Evolutionary conservation across 768 basidiomycete genomes (phyloP), one percentile per base, ranked within the genome.

Genomic region (Cystobasidiopsis lactophilus): DNA sequence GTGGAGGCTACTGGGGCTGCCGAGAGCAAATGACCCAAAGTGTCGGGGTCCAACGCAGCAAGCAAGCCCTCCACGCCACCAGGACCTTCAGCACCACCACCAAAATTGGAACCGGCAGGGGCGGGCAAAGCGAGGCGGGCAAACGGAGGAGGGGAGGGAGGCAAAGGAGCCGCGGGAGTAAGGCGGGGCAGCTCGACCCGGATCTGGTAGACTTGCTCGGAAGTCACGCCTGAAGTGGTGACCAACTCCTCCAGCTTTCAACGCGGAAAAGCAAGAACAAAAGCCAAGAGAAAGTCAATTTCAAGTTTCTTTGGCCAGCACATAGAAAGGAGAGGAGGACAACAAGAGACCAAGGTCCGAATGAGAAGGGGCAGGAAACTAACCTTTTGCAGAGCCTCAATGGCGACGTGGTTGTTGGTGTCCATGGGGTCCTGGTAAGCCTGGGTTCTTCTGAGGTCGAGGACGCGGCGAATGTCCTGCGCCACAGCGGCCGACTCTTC

Each of bases 351-450:
- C 16, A 35, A n/a, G n/a, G n/a, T 47, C 51, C 27, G 13, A 11
- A 16, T 48, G 31, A 39, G 14, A 26, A 16, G 18, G 21, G 5
- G 27, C 16, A 1, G 35, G 13, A 18, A 1, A 64, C 79, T 43
- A 62, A 85, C 86, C 73, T 89, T 83, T 53, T 79, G 75, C 29
- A 96, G 69, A 29, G 88, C 76, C 50, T 71, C 72, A 9, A 93
- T 73, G 56, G 95, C 85, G 51, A 73, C 77, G 54, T 76, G 75
- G 1, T 80, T 71, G 10, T 70, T 65, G 16, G 69, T 61, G 62
- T 24, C 33, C 9, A 19, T 51, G 3, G 48, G 50, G 7, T 35
- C 29, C 14, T 29, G 51, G 19, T 52, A 37, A 16, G 19, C 13
- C 52, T 41, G 38, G 24, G 43, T 13, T 18, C 46, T 44, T 10